Base-by-base conservation (phyloP, 257 asterid species). In the Rhazya stricta region DNA sequence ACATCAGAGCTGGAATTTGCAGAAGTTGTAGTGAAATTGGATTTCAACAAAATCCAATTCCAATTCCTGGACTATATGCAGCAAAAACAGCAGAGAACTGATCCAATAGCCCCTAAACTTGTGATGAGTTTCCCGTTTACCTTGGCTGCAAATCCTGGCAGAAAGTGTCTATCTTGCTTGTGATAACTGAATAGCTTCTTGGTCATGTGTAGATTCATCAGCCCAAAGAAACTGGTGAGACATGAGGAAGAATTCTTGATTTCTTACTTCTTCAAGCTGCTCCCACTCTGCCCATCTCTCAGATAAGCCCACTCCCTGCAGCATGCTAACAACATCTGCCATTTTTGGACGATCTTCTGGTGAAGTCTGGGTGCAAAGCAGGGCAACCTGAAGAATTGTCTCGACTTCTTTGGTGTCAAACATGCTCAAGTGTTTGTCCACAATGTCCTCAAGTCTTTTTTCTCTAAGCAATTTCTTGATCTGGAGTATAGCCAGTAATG, bases 281-380 rank as follows among this genome's bases (percentile, higher is more conserved):
- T 93, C 96, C 98, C 98, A 93, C 74, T 91, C 96, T 3, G 96
- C 94, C 98, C 98, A 93, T 79, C 86, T 86, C 85, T 88, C 92
- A 0, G 94, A 88, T 85, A 93, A 79, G 3, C 97, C 98, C 25
- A 83, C 88, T 1, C 98, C 96, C 68, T 85, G 83, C 76, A 93
- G 84, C 98, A 93, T 90, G 77, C 80, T 80, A 43, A 87, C 96
- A 1, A 93, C 96, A 72, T 91, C 76, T 4, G 89, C 84, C 96
- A 93, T 93, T 30, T 56, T 86, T 0, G 98, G 98, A 25, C 97
- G 97, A 29, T 90, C 96, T 71, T 91, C 97, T 0, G 98, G 97
- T 18, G 86, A 81, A 19, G 86, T 76, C 58, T 91, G 98, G 1
- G 98, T 88, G 88, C 98, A 91, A 1, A 91, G 89, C 89, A 93